phyloP scores from a whole-genome alignment of 257 asterid species.

The Gynochthodes officinalis region DNA sequence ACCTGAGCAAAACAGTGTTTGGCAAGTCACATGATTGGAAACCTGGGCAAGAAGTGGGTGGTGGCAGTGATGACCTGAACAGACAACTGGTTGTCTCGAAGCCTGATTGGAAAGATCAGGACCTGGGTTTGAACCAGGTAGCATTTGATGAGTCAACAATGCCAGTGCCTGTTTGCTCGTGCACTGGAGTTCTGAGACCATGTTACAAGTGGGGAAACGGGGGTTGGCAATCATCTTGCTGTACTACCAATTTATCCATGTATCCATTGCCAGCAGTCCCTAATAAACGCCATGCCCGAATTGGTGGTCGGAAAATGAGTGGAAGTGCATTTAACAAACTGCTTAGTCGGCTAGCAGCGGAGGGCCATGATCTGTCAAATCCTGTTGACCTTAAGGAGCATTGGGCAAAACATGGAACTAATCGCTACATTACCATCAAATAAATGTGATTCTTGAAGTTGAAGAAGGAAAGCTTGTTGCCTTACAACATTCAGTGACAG shows the following conservation, averaged over 20 bases:
- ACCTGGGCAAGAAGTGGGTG: conserved; percentile 28
- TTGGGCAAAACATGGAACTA: conserved; percentile 99
- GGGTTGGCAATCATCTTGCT: conserved; percentile 99
- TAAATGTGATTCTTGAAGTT: conserved; percentile 20
- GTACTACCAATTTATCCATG: conserved; percentile 82
- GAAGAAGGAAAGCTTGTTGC: not conserved
- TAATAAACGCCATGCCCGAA: conserved; percentile 87
- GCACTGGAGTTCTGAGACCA: conserved; percentile 80
- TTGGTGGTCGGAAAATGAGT: conserved; percentile 97
- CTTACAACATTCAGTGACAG: not conserved
- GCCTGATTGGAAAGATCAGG: conserved; percentile 92
- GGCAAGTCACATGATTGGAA: conserved; percentile 46
- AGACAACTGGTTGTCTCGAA: conserved; percentile 31
- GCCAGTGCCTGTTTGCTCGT: conserved; percentile 94
- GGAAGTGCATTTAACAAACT: conserved; percentile 94
- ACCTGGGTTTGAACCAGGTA: conserved; percentile 84
- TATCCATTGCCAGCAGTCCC: conserved; percentile 93
- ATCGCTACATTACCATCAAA: conserved; percentile 94
- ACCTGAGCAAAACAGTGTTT: conserved; percentile 41
- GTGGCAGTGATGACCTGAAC: conserved; percentile 32
- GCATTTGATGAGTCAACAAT: conserved; percentile 84
- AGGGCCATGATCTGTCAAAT: conserved; percentile 75
- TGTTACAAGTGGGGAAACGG: conserved; percentile 99
- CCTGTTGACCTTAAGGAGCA: conserved; percentile 87
- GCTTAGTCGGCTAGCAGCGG: conserved; percentile 81